Conservation (phyloP, 1,284 basidiomycete genomes). For the Apiotrichum porosum region DNA sequence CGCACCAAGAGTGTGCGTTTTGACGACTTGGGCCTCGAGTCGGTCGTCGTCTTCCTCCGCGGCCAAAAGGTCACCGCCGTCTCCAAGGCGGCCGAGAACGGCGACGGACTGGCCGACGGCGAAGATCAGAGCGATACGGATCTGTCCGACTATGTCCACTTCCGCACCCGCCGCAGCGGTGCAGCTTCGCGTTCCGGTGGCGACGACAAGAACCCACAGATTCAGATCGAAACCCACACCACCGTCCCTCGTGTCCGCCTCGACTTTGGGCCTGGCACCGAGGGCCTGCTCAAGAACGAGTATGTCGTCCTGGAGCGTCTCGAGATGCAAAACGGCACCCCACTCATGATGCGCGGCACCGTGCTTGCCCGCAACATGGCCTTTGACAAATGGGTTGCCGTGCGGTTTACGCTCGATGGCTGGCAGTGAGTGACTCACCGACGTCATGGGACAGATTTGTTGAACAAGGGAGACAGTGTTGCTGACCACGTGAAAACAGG, state of each 20-base stretch:
- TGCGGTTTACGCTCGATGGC: conserved; percentile 55
- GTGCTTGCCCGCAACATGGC: conserved; percentile 54
- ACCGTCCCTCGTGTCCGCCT: conserved; percentile 41
- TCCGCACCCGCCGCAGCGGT: conserved; percentile 41
- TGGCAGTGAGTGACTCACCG: conserved; percentile 52
- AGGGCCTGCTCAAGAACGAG: conserved; percentile 33
- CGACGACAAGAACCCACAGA: conserved; percentile 24
- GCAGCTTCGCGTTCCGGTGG: conserved; percentile 15
- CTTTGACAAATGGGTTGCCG: conserved; percentile 54
- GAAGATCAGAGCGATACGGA: conserved; percentile 47
- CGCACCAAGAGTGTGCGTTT: conserved; percentile 48
- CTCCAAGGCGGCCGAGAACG: conserved; percentile 37
- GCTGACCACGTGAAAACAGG: conserved; percentile 23
- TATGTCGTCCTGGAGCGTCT: conserved; percentile 46
- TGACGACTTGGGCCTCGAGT: conserved; percentile 40
- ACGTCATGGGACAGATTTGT: neutral
- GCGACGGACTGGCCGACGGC: conserved; percentile 34
- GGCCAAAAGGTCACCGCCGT: conserved; percentile 47
- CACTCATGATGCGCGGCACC: conserved; percentile 48
- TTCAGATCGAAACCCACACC: conserved; percentile 34
- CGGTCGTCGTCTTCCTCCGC: conserved; percentile 47
- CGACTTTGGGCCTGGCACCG: conserved; percentile 44
- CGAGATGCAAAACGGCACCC: conserved; percentile 29
- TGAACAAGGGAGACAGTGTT: no score
- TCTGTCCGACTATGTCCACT: conserved; percentile 45